Base-by-base conservation (phyloP, 1,139 yeast genomes). In the Debaryomyces coudertii region DNA sequence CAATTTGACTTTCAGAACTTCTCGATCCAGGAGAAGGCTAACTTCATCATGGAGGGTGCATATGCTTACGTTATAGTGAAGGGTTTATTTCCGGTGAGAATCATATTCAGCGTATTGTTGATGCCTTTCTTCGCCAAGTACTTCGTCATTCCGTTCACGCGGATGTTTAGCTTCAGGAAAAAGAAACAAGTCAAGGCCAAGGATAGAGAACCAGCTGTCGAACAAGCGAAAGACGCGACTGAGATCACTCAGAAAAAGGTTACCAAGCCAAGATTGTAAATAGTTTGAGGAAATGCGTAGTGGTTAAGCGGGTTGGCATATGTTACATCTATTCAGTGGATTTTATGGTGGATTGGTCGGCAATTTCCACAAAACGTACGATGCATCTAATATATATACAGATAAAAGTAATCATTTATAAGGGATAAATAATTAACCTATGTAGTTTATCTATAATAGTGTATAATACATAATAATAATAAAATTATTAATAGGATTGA, bases 11-110 rank as follows among this genome's bases (percentile, higher is more conserved):
- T 71, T 53, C 45, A 63, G 22, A 53, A 64, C 37, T 62, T 67
- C 57, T 65, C 76, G 35, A 58, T 81, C 31, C 76, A 71, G 46
- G 83, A 79, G 28, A 84, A 86, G 55, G 73, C 86, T 28, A 69
- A 68, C 40, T 66, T 86, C 28, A 73, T 89, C 2, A 68, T 83
- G 55, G 92, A 90, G 47, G 97, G 97, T n/a, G 96, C 96, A 0
- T 81, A 89, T 40, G 85, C 97, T 0, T 92, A 87, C 60, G 90
- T 89, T 2, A 68, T 87, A 8, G 93, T 90, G 22, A 92, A 90
- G 60, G 71, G 73, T 47, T 51, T 73, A 52, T 65, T 85, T 54
- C 95, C 93, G 0, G 53, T 84, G 2, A 68, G 95, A 48, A 68
- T 86, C 1, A 68, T 80, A 4, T 48, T 84, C 15, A 82, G 88